phyloP scores from a whole-genome alignment of 2,329 filamentous ascomycete genomes.

The Ascochyta fabae region DNA sequence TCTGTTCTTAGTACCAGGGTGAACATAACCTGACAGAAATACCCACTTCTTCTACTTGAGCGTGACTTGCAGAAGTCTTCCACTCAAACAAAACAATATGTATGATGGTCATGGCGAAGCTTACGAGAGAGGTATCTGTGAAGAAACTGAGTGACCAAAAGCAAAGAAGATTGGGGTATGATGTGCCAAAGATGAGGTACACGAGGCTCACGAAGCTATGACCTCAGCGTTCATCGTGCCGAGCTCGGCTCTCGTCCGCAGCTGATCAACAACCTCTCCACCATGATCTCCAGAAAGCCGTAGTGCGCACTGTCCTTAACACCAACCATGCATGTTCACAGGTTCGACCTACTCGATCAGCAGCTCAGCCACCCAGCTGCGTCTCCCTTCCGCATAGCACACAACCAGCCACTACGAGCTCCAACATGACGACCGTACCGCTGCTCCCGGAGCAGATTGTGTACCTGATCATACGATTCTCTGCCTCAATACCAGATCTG shows the following conservation, averaged over 20 bases:
- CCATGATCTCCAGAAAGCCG: conserved; percentile 16
- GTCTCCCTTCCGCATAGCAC: conserved; percentile 2
- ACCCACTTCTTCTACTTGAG: conserved; percentile 62
- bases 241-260: conserved; percentile 23
- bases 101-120: conserved; percentile 63
- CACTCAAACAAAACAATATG: conserved; percentile 74
- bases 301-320: conserved; percentile 5
- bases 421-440: conserved; percentile 36
- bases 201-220: conserved; percentile 22
- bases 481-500: conserved; percentile 81
- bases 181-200: not conserved
- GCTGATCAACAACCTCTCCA: conserved; percentile 11
- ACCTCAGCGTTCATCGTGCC: conserved; percentile 24
- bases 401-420: conserved; percentile 9
- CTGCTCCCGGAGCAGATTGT: conserved; percentile 56
- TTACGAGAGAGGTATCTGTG: not conserved
- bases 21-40: not conserved
- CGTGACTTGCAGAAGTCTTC: conserved; percentile 58
- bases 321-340: conserved; percentile 11
- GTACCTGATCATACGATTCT: conserved; percentile 88
- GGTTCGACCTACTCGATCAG: conserved; percentile 5
- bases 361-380: conserved; percentile 13
- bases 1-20: conserved; percentile 10
- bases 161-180: not conserved
- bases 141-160: not conserved